Conservation (phyloP, 2,329 filamentous ascomycete genomes). For the Ramichloridium luteum region DNA sequence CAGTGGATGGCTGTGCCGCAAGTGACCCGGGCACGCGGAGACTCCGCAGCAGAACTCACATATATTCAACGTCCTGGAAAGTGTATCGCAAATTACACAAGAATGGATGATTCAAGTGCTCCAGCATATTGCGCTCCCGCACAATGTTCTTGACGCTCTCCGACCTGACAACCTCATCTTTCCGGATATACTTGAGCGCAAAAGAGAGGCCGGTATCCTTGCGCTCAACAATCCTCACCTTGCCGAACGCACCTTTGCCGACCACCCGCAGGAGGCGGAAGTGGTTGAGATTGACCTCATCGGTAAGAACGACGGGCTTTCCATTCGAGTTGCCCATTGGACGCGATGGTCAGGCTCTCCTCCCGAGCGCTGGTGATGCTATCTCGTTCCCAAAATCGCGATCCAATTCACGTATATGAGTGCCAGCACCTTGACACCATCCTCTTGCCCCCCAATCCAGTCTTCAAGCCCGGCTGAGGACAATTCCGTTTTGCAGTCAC, state of each 20-base stretch:
- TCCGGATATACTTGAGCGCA: slow-evolving; percentile 94
- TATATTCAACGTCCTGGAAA: slow-evolving; percentile 98
- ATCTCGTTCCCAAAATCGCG: too few species aligned
- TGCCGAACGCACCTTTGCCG: slow-evolving; percentile 94
- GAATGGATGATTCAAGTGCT: slow-evolving; percentile 95
- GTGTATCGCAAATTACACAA: slow-evolving; percentile 97
- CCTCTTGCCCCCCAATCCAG: too few species aligned
- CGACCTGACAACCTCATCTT: slow-evolving; percentile 97
- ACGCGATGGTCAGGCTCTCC: slow-evolving; percentile 2
- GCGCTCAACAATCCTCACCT: slow-evolving; percentile 94
- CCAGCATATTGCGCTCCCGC: slow-evolving; percentile 91
- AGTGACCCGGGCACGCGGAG: background rate
- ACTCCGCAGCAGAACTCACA: slow-evolving; percentile 65
- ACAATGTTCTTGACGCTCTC: slow-evolving; percentile 98
- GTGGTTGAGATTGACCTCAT: slow-evolving; percentile 96
- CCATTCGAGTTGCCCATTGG: slow-evolving; percentile 89
- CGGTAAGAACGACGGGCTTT: slow-evolving; percentile 82
- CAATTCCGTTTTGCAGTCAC: too few species aligned
- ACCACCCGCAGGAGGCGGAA: slow-evolving; percentile 92
- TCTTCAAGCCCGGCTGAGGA: too few species aligned
- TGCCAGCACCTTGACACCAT: too few species aligned
- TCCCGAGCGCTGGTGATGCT: background rate
- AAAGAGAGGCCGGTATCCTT: slow-evolving; percentile 92
- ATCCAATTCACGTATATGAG: too few species aligned
- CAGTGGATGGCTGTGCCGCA: slow-evolving; percentile 12